Evolutionary conservation across 208 protist genomes (phyloP), one percentile per base, ranked within the genome.

Genomic region (Crithidia fasciculata): DNA sequence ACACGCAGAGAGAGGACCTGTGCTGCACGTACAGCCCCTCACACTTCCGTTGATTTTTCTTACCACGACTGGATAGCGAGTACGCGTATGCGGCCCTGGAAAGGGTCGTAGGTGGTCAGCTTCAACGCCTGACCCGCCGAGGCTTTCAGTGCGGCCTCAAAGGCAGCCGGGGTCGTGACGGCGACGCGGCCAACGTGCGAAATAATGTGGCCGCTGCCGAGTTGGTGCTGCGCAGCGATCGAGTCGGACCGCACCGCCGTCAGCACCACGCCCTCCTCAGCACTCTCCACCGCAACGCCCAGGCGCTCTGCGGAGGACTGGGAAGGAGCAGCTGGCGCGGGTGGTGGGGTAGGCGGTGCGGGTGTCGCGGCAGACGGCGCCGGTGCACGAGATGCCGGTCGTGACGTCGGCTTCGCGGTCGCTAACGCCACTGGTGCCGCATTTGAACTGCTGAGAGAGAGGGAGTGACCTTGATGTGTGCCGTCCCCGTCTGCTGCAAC

Each of bases 81-180:
- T 36, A 90, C 58, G 12, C 85, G 80, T 10, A 88, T 68, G 8
- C 74, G 64, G 13, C 80, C 84, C 10, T 68, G 49, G 41, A 79
- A 65, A 16, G 85, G 85, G 69, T 90, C 79, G 61, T 86, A 93
- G 8, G 83, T 70, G 8, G 88, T 89, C 62, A 93, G 63, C 63
- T 79, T 85, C 55, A 85, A 71, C 13, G 55, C 4, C 18, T 58
- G 67, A 3, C 59, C 58, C 50, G 70, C 73, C 9, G 47, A 59
- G 8, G 45, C 58, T 18, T 73, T 55, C 19, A 88, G 63, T n/a
- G 78, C 80, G 8, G 63, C 57, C 61, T 79, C 52, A 39, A 88
- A 84, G 13, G 66, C 78, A 10, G 64, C 54, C 8, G 54, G 43
- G 2, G 65, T 78, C 12, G 54, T 65, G 59, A 90, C 83, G 7